Percentiles rank a stretch among this genome's conserved stretches.
These are phyloP conservation scores for Beauveria sp. DNA, from an alignment of 2,329 filamentous ascomycete genomes.

Conservation along the genomic window DNA sequence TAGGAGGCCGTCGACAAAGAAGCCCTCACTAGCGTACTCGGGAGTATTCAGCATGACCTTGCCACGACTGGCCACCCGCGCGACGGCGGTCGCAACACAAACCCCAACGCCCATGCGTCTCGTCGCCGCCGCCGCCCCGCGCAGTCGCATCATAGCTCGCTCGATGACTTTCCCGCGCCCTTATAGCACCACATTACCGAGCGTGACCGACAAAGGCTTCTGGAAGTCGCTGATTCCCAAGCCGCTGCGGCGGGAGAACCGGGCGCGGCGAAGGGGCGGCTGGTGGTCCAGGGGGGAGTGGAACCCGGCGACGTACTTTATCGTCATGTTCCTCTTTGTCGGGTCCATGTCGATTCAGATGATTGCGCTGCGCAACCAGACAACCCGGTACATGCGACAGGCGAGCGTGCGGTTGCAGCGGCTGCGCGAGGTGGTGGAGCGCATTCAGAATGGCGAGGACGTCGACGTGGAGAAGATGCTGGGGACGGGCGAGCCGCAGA, in stretches of 20 bases:
- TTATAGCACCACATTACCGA: slow-evolving; percentile 35
- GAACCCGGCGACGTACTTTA: slow-evolving; percentile 79
- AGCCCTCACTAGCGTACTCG: background rate
- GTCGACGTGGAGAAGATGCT: slow-evolving; percentile 80
- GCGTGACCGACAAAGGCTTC: slow-evolving; percentile 50
- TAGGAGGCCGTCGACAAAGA: background rate
- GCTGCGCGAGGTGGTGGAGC: slow-evolving; percentile 67
- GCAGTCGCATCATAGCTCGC: background rate
- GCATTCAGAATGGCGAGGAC: slow-evolving; percentile 62
- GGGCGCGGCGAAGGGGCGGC: background rate
- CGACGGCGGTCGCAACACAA: background rate
- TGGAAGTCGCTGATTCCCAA: slow-evolving; percentile 67
- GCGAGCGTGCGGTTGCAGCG: slow-evolving; percentile 72
- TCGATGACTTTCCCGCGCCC: background rate
- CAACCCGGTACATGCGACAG: slow-evolving; percentile 62
- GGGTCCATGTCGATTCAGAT: slow-evolving; percentile 95
- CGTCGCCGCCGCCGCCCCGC: background rate
- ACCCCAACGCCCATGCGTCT: background rate
- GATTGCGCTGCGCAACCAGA: slow-evolving; percentile 72
- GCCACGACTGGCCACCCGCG: background rate
- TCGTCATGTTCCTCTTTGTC: slow-evolving; percentile 75
- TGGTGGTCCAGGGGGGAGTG: slow-evolving; percentile 51
- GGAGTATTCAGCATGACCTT: background rate
- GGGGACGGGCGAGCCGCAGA: slow-evolving; percentile 66
- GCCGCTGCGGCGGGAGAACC: slow-evolving; percentile 44